phyloP scores from a whole-genome alignment of 306 rosid genomes.

The Dryas octopetala region DNA sequence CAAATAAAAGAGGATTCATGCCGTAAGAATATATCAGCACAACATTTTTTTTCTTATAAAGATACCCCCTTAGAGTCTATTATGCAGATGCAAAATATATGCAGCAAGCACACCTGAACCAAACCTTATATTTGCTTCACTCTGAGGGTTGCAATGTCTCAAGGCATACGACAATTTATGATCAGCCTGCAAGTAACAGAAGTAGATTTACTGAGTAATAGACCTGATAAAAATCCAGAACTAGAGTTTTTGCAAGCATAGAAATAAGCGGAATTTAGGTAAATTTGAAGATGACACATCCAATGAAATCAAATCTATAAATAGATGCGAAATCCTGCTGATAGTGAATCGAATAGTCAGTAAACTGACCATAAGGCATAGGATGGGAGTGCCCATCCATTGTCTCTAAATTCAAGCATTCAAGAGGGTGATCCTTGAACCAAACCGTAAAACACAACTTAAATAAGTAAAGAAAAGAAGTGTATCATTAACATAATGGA shows the following conservation, averaged over 20 bases:
- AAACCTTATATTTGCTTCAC: conserved; percentile 93
- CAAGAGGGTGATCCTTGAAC: background rate
- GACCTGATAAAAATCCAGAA: conserved; percentile 1
- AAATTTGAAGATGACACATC: conserved; percentile 8
- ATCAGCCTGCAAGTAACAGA: conserved; percentile 77
- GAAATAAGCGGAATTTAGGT: conserved; percentile 11
- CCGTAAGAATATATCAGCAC: background rate
- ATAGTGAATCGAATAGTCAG: conserved; percentile 13
- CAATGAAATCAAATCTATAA: conserved; percentile 4
- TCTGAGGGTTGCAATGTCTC: conserved; percentile 72
- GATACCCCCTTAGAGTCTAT: conserved; percentile 20
- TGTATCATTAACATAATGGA: conserved; percentile 17
- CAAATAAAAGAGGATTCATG: background rate
- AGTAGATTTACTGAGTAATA: conserved; percentile 23
- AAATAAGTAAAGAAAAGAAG: background rate
- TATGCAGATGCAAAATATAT: conserved; percentile 33
- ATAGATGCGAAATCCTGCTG: background rate
- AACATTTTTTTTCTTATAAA: background rate
- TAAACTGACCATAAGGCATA: conserved; percentile 9
- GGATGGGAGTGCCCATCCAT: background rate
- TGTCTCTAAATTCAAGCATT: background rate
- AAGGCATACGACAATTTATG: conserved; percentile 87
- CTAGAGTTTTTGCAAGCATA: background rate
- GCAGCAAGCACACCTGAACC: conserved; percentile 55
- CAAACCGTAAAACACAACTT: background rate